Percentiles rank a stretch among this genome's conserved stretches.
These are phyloP conservation scores for Penicillium atrosanguineum DNA, from an alignment of 495 filamentous ascomycete species.

Conservation along the genomic window DNA sequence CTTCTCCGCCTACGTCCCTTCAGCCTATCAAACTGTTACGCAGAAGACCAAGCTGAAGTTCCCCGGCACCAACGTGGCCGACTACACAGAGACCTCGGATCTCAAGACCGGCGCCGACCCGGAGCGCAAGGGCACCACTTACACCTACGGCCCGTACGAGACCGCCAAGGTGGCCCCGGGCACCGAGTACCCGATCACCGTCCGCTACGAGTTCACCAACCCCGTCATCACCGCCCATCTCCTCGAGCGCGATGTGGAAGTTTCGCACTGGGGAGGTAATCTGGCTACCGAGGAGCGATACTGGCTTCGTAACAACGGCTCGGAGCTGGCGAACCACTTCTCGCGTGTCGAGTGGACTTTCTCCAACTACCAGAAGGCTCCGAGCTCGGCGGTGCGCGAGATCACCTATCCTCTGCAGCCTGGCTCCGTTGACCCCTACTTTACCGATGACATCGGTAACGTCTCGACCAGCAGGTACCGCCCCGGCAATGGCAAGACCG, in stretches of 20 bases:
- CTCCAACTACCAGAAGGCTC: slow-evolving; percentile 68
- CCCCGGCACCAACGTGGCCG: slow-evolving; percentile 70
- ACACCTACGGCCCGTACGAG: slow-evolving; percentile 90
- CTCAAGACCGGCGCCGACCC: slow-evolving; percentile 69
- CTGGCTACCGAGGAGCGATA: slow-evolving; percentile 92
- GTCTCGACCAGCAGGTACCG: slow-evolving; percentile 91
- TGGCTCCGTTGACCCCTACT: slow-evolving; percentile 83
- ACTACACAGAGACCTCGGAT: slow-evolving; percentile 72
- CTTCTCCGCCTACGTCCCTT: slow-evolving; percentile 77
- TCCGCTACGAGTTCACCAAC: slow-evolving; percentile 95
- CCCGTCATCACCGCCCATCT: slow-evolving; percentile 73
- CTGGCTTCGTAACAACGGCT: slow-evolving; percentile 81
- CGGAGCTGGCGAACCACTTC: slow-evolving; percentile 80
- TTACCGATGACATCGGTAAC: slow-evolving; percentile 95
- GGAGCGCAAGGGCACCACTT: slow-evolving; percentile 75
- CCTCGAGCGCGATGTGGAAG: slow-evolving; percentile 86
- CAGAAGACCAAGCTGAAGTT: slow-evolving; percentile 98
- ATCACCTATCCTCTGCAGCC: slow-evolving; percentile 73
- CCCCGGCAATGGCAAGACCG: slow-evolving; percentile 61
- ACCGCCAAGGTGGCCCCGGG: slow-evolving; percentile 66
- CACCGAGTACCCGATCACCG: slow-evolving; percentile 63
- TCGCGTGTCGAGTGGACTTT: slow-evolving; percentile 79
- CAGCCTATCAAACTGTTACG: slow-evolving; percentile 79
- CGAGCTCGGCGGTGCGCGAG: slow-evolving; percentile 74
- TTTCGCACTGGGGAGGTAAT: slow-evolving; percentile 98